phyloP scores from a whole-genome alignment of 2,329 filamentous ascomycete species.

The Paecilomyces variotii region DNA sequence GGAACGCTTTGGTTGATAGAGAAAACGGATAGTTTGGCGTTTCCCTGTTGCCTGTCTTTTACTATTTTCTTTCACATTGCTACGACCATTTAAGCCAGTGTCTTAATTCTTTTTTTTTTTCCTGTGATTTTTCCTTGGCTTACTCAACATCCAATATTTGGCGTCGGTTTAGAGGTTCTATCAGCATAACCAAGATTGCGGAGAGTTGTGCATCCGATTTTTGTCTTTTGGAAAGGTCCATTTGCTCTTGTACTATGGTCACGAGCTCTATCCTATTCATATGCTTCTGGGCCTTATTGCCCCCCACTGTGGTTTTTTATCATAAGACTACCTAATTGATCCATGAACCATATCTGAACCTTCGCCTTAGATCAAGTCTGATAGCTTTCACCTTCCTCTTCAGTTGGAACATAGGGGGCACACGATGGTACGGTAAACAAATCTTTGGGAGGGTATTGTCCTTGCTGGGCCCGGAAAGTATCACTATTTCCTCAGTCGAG shows the following conservation, averaged over 20 bases:
- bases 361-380: neutral
- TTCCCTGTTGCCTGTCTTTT: slow-evolving; percentile 1
- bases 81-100: neutral
- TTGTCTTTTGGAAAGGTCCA: neutral
- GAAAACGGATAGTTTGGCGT: neutral
- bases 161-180: neutral
- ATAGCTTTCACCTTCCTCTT: neutral
- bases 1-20: neutral
- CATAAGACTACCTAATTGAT: neutral
- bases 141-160: neutral
- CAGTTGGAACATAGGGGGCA: neutral
- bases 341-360: neutral
- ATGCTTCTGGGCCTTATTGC: neutral
- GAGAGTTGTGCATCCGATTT: neutral
- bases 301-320: neutral
- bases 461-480: neutral
- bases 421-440: neutral
- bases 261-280: neutral
- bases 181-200: neutral
- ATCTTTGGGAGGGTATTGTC: neutral
- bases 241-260: neutral
- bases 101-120: neutral
- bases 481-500: neutral
- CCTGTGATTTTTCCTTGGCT: neutral
- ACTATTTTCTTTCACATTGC: neutral